Percentiles rank a stretch among this genome's conserved stretches.
phyloP scores from a whole-genome alignment of 371 early-diverging fungal species.

The Rhizopus microsporus region DNA sequence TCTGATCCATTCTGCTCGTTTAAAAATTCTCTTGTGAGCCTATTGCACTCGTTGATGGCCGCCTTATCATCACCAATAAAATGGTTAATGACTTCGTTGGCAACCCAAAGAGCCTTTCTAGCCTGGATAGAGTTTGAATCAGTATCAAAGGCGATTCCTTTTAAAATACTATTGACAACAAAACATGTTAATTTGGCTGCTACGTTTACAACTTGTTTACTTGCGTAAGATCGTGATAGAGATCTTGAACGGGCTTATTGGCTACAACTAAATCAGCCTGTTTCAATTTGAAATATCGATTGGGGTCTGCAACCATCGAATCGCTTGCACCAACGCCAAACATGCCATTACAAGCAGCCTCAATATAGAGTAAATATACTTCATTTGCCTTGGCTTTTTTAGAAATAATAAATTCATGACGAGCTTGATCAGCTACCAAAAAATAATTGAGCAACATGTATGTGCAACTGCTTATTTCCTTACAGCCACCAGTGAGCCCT shows the following conservation, averaged over 20 bases:
- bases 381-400: conserved; percentile 65
- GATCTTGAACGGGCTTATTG: conserved; percentile 63
- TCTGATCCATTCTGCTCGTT: conserved; percentile 54
- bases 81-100: conserved; percentile 80
- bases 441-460: not conserved
- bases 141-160: conserved; percentile 77
- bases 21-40: conserved; percentile 67
- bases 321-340: conserved; percentile 76
- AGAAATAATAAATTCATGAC: conserved; percentile 77
- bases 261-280: conserved; percentile 73
- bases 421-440: conserved; percentile 55
- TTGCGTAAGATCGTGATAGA: conserved; percentile 69
- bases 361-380: conserved; percentile 74
- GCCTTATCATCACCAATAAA: conserved; percentile 59
- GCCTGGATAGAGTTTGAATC: conserved; percentile 67
- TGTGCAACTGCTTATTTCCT: not conserved
- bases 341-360: conserved; percentile 93
- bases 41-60: conserved; percentile 57
- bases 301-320: conserved; percentile 73
- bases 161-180: conserved; percentile 59
- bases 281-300: conserved; percentile 53
- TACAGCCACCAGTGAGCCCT: conserved; percentile 84
- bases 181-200: not conserved
- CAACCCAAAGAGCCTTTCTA: conserved; percentile 69
- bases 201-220: not conserved